Evolutionary conservation across 768 basidiomycete species (phyloP).

Genomic region (Boletus tomentosulus): DNA sequence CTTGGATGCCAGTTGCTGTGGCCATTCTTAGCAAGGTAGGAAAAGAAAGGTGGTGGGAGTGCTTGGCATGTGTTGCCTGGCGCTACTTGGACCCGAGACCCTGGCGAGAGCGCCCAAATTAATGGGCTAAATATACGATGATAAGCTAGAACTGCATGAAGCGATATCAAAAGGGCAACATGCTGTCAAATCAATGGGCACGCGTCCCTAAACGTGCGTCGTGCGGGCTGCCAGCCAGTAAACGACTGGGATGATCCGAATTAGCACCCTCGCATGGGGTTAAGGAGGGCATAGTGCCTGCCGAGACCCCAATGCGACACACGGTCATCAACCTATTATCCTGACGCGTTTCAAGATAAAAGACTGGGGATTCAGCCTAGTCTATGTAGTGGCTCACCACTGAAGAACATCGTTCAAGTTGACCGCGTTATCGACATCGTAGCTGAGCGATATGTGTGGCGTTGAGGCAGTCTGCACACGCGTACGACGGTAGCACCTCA

Average conservation of each 20-base stretch:
- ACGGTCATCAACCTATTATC: neutral
- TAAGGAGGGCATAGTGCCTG: neutral
- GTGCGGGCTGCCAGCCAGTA: constrained; percentile 3
- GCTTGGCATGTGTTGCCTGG: constrained; percentile 2
- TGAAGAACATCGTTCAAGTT: too few relatives aligned
- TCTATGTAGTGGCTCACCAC: too few relatives aligned
- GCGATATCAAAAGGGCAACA: neutral
- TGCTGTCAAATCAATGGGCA: neutral
- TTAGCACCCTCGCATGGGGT: constrained; percentile 1
- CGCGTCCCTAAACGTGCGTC: constrained; percentile 8
- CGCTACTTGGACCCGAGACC: neutral
- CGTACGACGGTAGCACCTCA: neutral
- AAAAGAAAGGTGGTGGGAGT: neutral
- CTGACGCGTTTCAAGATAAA: neutral
- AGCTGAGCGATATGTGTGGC: neutral
- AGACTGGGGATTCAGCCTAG: neutral
- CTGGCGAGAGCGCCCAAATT: neutral
- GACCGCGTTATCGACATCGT: neutral
- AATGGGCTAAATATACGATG: neutral
- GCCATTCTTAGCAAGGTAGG: constrained; percentile 8
- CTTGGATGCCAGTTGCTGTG: constrained; percentile 4
- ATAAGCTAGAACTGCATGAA: neutral
- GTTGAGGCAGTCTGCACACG: neutral
- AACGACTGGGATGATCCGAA: too few relatives aligned
- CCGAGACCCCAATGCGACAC: neutral